These are phyloP conservation scores for Ploettnerulaceae sp. DNA, from an alignment of 2,329 filamentous ascomycete genomes.

Conservation along the genomic window DNA sequence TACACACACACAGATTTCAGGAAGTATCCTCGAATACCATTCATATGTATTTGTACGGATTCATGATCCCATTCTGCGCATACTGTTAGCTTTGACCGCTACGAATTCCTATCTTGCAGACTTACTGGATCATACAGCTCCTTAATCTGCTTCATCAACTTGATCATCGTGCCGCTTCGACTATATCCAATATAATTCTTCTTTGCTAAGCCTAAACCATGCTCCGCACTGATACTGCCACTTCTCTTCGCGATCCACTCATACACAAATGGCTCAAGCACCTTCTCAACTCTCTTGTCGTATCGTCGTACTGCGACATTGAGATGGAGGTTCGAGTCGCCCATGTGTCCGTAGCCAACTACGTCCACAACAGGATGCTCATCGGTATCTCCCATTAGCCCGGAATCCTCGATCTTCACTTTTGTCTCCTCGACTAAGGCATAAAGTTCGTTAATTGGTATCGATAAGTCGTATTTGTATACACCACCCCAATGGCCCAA, in stretches of 20 bases:
- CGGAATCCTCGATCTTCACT: slow-evolving; percentile 64
- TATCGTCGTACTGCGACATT: slow-evolving; percentile 82
- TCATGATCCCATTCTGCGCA: slow-evolving; percentile 90
- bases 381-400: slow-evolving; percentile 71
- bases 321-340: slow-evolving; percentile 90
- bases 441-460: slow-evolving; percentile 84
- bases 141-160: slow-evolving; percentile 94
- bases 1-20: background rate
- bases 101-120: slow-evolving; percentile 12
- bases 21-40: no score
- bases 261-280: slow-evolving; percentile 91
- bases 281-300: slow-evolving; percentile 80
- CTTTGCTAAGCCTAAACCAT: slow-evolving; percentile 90
- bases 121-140: slow-evolving; percentile 88
- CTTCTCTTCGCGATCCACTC: slow-evolving; percentile 88
- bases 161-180: slow-evolving; percentile 79
- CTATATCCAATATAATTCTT: slow-evolving; percentile 94
- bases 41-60: slow-evolving; percentile 93
- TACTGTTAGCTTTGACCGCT: slow-evolving; percentile 21
- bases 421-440: slow-evolving; percentile 80
- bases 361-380: slow-evolving; percentile 79
- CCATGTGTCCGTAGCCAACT: slow-evolving; percentile 98
- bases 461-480: slow-evolving; percentile 98
- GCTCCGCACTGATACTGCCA: slow-evolving; percentile 95
- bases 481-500: slow-evolving; percentile 88